Conservation (phyloP, 2,329 filamentous ascomycete species). For the Pseudogymnoascus sp. region DNA sequence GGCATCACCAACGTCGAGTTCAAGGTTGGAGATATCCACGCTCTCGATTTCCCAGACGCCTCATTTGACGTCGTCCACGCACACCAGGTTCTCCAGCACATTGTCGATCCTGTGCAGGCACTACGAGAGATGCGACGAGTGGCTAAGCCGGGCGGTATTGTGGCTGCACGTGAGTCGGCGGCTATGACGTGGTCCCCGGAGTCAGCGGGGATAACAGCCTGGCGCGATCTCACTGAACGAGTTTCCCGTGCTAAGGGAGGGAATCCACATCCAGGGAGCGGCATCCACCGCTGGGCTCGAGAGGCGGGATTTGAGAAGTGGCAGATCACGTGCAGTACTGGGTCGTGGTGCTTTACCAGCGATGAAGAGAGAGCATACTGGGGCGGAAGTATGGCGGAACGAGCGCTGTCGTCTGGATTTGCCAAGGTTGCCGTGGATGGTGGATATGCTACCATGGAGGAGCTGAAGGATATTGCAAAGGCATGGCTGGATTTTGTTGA, state of each 20-base stretch:
- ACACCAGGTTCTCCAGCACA: constrained; percentile 50
- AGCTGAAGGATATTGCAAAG: constrained; percentile 26
- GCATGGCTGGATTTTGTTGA: constrained; percentile 30
- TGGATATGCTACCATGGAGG: constrained; percentile 25
- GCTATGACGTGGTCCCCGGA: constrained; percentile 15
- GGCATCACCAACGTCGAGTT: constrained; percentile 20
- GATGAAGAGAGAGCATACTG: constrained; percentile 9
- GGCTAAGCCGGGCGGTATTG: constrained; percentile 41
- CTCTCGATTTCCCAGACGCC: constrained; percentile 33
- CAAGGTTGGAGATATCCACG: constrained; percentile 17
- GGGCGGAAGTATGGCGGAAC: constrained; percentile 17
- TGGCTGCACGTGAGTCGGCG: constrained; percentile 35
- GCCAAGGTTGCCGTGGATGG: constrained; percentile 23
- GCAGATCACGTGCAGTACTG: constrained; percentile 10
- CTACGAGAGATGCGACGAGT: constrained; percentile 47
- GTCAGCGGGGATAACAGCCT: constrained; percentile 12
- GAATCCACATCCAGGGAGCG: constrained; percentile 10
- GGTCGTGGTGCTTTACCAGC: constrained; percentile 13
- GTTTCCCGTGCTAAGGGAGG: constrained; percentile 11
- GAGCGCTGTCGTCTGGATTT: constrained; percentile 25
- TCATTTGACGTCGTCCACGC: constrained; percentile 52
- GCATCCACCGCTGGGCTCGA: constrained; percentile 13
- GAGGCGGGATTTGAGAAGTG: constrained; percentile 13
- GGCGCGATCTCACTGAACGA: constrained; percentile 8
- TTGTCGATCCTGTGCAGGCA: constrained; percentile 40